A percentile compares a stretch with the other conserved stretches of the same genome.
Evolutionary conservation across 805 yeast species (phyloP).

Genomic region (Barnettozyma populi): DNA sequence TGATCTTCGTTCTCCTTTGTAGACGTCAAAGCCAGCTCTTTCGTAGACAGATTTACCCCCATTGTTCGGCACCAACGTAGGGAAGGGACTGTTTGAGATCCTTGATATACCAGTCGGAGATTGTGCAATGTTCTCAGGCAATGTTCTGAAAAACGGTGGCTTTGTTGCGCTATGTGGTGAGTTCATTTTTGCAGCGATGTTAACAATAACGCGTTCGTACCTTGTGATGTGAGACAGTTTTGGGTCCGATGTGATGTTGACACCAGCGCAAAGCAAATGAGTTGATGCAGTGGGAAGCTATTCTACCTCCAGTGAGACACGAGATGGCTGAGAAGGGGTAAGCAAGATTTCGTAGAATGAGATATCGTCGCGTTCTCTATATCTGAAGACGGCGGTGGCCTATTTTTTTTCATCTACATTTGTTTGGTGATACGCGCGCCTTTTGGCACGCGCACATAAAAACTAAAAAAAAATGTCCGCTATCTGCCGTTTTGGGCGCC

Average conservation of each 20-base stretch:
- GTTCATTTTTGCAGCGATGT: not conserved
- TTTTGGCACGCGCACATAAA: too few species aligned
- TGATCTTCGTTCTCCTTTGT: conserved; percentile 22
- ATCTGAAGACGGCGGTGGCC: not conserved
- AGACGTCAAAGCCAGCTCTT: conserved; percentile 74
- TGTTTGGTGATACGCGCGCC: too few species aligned
- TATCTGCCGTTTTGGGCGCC: not conserved
- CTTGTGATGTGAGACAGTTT: not conserved
- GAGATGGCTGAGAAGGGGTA: too few species aligned
- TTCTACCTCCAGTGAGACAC: not conserved
- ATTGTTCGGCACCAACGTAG: conserved; percentile 59
- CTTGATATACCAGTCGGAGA: conserved; percentile 23
- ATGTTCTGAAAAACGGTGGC: conserved; percentile 23
- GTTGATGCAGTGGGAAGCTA: not conserved
- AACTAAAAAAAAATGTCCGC: too few species aligned
- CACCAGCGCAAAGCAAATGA: not conserved
- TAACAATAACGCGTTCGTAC: not conserved
- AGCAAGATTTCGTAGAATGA: too few species aligned
- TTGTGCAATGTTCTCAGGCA: conserved; percentile 21
- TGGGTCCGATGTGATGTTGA: not conserved
- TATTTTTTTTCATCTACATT: not conserved
- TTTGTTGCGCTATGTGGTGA: conserved; percentile 8
- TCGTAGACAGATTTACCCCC: conserved; percentile 69
- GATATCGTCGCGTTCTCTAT: too few species aligned
- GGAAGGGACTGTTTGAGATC: conserved; percentile 47